Base-by-base conservation (phyloP, 805 yeast species). In the Metschnikowia sp. region DNA sequence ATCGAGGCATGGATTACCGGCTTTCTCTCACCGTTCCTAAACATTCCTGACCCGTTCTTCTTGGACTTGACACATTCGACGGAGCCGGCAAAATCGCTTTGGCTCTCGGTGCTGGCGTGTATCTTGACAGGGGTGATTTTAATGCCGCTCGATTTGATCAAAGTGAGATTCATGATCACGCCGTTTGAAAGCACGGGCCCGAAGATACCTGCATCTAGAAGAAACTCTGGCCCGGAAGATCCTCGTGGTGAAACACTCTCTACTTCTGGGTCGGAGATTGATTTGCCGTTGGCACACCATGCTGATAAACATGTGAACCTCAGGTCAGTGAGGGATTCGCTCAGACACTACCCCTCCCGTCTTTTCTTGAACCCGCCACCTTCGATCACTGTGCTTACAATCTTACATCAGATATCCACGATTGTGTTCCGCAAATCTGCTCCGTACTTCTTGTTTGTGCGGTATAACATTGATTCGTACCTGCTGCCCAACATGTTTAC, bases 1-100 rank as follows among this genome's bases (percentile, higher is more conserved):
- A 69, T 90, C 39, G 92, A 88, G 60, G 88, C 96, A 1, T 91
- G 98, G 97, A 74, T 90, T 40, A 86, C 95, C 0, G 97, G 97
- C 3, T 80, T 91, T 52, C 62, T 90, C 8, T 83, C 96, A 4
- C 94, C 97, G 2, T 69, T 88, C 39, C 64, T 87, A 44, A 84
- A 86, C 15, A 80, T 89, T 30, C 96, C 97, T 0, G 97, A 91
- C 62, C 97, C 97, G 3, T 81, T 83, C 51, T 85, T 89, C 62
- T 83, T 89, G 55, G 96, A 88, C 53, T 76, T 86, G 42, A 76
- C 88, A 18, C 94, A 87, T 58, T 84, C 94, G 10, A 81, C 90
- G 3, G 89, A 85, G 51, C 89, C 95, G 1, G 66, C 79, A 40
- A 71, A 77, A 43, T 81, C 92, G n/a, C 69, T 90, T 8, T 64